Conservation (phyloP, 1,139 yeast genomes). For the Meyerozyma athensensis region DNA sequence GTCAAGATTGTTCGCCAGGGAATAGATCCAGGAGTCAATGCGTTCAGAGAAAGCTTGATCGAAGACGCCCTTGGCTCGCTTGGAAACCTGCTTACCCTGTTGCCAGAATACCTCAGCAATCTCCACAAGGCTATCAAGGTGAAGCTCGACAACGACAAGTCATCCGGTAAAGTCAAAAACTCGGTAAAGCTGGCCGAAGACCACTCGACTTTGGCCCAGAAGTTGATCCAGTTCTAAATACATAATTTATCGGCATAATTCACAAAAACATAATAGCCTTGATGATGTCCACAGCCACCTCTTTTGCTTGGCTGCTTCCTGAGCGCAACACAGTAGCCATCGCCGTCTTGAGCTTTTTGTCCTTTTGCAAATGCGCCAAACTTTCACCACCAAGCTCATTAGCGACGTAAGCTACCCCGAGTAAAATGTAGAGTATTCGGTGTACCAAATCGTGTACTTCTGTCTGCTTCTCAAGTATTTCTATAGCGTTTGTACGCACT, state of each 20-base stretch:
- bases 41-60: conserved; percentile 55
- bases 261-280: conserved; percentile 13
- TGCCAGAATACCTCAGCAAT: conserved; percentile 53
- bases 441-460: conserved; percentile 28
- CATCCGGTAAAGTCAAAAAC: conserved; percentile 28
- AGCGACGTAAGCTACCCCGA: conserved; percentile 26
- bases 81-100: conserved; percentile 4
- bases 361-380: conserved; percentile 10
- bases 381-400: conserved; percentile 8
- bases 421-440: conserved; percentile 31
- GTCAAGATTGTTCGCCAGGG: conserved; percentile 64
- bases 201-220: conserved; percentile 21
- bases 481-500: conserved; percentile 18
- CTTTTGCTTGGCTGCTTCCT: conserved; percentile 17
- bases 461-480: conserved; percentile 26
- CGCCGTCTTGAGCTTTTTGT: conserved; percentile 17
- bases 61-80: conserved; percentile 50
- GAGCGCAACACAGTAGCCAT: conserved; percentile 13
- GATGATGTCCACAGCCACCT: conserved; percentile 19
- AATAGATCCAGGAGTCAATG: conserved; percentile 56
- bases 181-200: conserved; percentile 26
- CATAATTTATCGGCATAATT: not conserved
- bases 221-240: conserved; percentile 32
- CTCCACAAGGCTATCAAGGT: conserved; percentile 58
- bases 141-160: conserved; percentile 45